A percentile compares a stretch with the other conserved stretches of the same genome.
Conservation (phyloP, 148 eudicot species). For the Chenopodium suecicum region DNA sequence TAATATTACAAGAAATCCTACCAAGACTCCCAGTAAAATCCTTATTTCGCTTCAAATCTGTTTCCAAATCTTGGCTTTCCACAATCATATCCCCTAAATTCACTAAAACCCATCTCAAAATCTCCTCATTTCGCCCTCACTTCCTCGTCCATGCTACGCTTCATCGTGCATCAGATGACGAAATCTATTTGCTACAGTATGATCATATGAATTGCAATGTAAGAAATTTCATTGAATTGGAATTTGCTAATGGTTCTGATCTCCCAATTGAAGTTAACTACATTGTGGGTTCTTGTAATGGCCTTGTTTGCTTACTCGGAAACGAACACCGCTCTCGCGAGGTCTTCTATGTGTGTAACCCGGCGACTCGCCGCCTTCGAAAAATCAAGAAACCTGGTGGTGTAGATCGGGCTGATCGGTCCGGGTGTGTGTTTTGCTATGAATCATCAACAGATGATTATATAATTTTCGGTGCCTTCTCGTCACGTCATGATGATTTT, state of each 20-base stretch:
- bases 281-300: conserved; percentile 22
- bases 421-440: too few species aligned
- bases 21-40: conserved; percentile 18
- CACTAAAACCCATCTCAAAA: conserved; percentile 4
- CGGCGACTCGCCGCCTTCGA: too few species aligned
- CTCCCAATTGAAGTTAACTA: background rate
- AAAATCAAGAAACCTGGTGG: too few species aligned
- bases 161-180: background rate
- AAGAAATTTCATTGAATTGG: background rate
- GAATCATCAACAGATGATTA: too few species aligned
- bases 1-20: conserved; percentile 6
- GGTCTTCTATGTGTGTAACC: too few species aligned
- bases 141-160: background rate
- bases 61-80: conserved; percentile 3
- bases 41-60: conserved; percentile 19
- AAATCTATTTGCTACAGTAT: background rate
- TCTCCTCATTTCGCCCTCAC: background rate
- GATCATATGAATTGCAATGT: background rate
- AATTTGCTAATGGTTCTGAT: background rate
- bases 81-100: background rate
- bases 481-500: too few species aligned
- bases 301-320: conserved; percentile 6
- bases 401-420: too few species aligned
- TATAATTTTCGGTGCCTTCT: too few species aligned
- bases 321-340: too few species aligned